Conservation (phyloP, 1,139 yeast genomes). For the Suhomyces guaymorum region DNA sequence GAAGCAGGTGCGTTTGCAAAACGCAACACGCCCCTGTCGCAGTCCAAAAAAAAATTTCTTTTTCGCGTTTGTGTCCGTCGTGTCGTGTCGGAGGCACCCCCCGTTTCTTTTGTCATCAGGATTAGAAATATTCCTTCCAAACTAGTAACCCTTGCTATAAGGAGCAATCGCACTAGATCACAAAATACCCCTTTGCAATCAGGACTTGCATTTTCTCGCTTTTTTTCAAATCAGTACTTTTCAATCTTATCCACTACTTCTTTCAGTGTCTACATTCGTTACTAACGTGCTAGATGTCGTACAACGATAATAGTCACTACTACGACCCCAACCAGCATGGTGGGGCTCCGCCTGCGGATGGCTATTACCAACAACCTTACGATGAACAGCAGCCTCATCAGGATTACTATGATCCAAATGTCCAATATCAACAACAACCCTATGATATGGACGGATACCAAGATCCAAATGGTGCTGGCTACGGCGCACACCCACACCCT, state of each 20-base stretch:
- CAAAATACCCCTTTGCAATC: conserved; percentile 10
- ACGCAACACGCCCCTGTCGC: conserved; percentile 9
- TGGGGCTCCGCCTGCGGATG: conserved; percentile 36
- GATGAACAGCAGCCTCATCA: conserved; percentile 29
- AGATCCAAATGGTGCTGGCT: conserved; percentile 27
- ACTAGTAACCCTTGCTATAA: conserved; percentile 11
- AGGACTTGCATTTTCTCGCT: conserved; percentile 12
- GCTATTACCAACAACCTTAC: conserved; percentile 51
- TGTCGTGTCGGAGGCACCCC: conserved; percentile 8
- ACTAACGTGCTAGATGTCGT: conserved; percentile 41
- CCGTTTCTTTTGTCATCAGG: conserved; percentile 9
- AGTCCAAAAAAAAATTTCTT: conserved; percentile 10
- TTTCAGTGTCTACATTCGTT: conserved; percentile 11
- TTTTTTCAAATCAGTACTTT: conserved; percentile 7
- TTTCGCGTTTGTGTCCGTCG: conserved; percentile 12
- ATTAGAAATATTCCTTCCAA: conserved; percentile 12
- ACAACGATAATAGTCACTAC: conserved; percentile 52
- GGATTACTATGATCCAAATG: conserved; percentile 49
- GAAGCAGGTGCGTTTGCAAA: background rate
- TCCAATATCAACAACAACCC: conserved; percentile 55
- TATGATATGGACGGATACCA: conserved; percentile 52
- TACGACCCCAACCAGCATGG: conserved; percentile 49
- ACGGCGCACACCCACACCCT: conserved; percentile 31
- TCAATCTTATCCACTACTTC: conserved; percentile 9
- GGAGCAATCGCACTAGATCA: conserved; percentile 12